Evolutionary conservation across 2,329 filamentous ascomycete genomes (phyloP), one percentile per base, ranked within the genome.

Genomic region (Pseudogymnoascus sp.): DNA sequence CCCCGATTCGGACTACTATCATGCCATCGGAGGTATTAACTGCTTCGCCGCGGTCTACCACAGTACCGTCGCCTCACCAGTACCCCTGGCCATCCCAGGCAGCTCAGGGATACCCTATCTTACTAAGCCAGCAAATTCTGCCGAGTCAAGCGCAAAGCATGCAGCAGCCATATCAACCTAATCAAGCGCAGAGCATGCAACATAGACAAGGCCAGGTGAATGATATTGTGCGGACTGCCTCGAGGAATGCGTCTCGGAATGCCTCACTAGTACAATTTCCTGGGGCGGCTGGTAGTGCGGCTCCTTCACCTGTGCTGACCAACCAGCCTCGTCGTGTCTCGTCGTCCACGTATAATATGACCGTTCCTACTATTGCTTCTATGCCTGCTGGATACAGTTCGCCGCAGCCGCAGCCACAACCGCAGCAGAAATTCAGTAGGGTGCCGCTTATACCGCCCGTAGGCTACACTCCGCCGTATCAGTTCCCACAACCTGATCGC

Each of bases 401-500:
- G 23, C 14, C n/a, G 1, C 46, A 31, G 14, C 21, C 11, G 4
- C 43, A 53, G 14, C 43, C 14, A 3, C 42, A 25, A 11, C 21
- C 14, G 2, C 43, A n/a, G 4, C 43, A 53, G 14, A 14, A 53
- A 14, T 3, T 8, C 14, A 2, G 3, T 2, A 31, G 25, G 46
- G 9, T 28, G 31, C 46, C 23, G 5, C n/a, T 53, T 11, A 31
- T 53, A 53, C 46, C 46, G 2, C 46, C 46, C 11, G 23, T 11
- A 9, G 46, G 46, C 46, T 53, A 28, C 23, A 31, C 9, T 1
- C 6, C 25, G 16, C 46, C 56, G 14, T 40, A 36, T 36, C 56
- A 76, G 34, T 73, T 75, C 23, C 77, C 80, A 3, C 75, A 80
- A 63, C 79, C 82, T 18, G 71, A 73, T 23, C 70, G 76, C 6